Percentiles rank a stretch among this genome's conserved stretches.
Evolutionary conservation across 306 rosid genomes (phyloP).

Genomic region (Lathyrus sativus): DNA sequence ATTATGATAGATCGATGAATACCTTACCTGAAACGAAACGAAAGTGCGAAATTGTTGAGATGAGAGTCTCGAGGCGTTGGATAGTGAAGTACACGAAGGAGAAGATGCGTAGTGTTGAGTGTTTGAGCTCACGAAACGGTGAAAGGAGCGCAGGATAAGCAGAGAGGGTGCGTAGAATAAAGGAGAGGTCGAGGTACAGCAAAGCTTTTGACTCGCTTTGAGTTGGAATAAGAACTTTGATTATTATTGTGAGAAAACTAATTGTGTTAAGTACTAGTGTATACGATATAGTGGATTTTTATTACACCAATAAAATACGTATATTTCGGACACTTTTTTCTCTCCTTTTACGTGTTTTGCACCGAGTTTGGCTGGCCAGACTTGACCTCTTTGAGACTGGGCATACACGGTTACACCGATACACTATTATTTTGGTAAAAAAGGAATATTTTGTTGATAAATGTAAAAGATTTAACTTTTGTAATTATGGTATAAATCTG

Average conservation of each 20-base stretch:
- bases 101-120: slow-evolving; percentile 24
- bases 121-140: slow-evolving; percentile 38
- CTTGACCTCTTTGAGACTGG: slow-evolving; percentile 36
- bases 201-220: slow-evolving; percentile 43
- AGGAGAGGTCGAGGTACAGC: slow-evolving; percentile 11
- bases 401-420: not conserved
- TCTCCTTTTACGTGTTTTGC: slow-evolving; percentile 25
- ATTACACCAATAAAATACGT: not conserved
- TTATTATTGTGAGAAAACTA: not conserved
- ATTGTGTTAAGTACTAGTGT: not conserved
- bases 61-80: slow-evolving; percentile 15
- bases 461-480: too few species aligned
- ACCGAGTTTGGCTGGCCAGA: slow-evolving; percentile 34
- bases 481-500: too few species aligned
- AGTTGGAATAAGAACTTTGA: slow-evolving; percentile 29
- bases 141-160: slow-evolving; percentile 48
- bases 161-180: slow-evolving; percentile 54
- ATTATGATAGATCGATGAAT: slow-evolving; percentile 36
- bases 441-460: too few species aligned
- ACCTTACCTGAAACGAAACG: slow-evolving; percentile 41
- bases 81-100: not conserved
- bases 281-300: not conserved
- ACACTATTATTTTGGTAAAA: too few species aligned
- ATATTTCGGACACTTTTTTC: slow-evolving; percentile 10
- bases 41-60: slow-evolving; percentile 11